phyloP scores from a whole-genome alignment of 192 early-diverging fungal species.

The Backusella psychrophila region DNA sequence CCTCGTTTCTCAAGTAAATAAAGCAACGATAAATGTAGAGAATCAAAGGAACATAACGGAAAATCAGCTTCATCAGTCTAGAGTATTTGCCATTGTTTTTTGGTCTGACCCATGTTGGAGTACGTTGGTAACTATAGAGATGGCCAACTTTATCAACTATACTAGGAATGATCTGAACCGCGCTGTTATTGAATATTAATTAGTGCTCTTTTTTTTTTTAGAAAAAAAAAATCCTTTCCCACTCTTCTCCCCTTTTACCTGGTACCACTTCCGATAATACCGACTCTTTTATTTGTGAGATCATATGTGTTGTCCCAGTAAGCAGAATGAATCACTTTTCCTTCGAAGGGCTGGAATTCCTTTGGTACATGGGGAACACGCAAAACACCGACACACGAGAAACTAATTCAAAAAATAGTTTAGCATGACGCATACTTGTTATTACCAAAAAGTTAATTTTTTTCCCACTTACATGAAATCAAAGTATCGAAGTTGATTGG shows the following conservation, averaged over 20 bases:
- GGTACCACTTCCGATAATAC: constrained; percentile 48
- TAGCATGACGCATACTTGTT: background rate
- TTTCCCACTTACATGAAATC: constrained; percentile 25
- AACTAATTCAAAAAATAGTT: constrained; percentile 11
- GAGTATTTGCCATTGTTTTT: constrained; percentile 37
- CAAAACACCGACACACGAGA: constrained; percentile 49
- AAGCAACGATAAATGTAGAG: constrained; percentile 23
- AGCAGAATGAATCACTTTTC: constrained; percentile 50
- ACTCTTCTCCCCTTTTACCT: constrained; percentile 28
- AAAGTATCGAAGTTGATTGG: constrained; percentile 6
- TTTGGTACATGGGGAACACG: constrained; percentile 47
- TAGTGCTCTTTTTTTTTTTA: background rate
- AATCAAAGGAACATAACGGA: constrained; percentile 43
- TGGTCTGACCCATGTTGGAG: constrained; percentile 43
- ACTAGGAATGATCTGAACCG: constrained; percentile 47
- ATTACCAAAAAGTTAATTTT: background rate
- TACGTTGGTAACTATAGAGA: constrained; percentile 48
- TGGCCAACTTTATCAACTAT: constrained; percentile 41
- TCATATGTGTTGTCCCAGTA: constrained; percentile 46
- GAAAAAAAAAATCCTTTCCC: background rate
- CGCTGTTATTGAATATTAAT: constrained; percentile 21
- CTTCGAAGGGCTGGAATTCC: constrained; percentile 49
- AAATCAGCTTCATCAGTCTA: constrained; percentile 32
- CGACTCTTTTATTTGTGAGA: constrained; percentile 44
- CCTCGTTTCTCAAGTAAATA: background rate